Evolutionary conservation across 2,329 filamentous ascomycete genomes (phyloP), one percentile per base, ranked within the genome.

Genomic region (Fusarium beomiforme): DNA sequence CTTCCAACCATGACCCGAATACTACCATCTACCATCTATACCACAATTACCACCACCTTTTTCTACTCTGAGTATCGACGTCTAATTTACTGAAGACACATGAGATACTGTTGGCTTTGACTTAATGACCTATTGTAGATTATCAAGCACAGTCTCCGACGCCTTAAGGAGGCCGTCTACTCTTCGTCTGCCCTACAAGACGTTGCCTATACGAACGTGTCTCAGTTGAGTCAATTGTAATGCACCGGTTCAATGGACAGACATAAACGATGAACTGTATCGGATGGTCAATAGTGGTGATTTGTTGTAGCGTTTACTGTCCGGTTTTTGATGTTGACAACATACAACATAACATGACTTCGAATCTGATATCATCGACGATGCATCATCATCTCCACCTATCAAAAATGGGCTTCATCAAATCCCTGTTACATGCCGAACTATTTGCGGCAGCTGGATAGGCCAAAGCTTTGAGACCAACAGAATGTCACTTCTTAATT

Each of bases 361-460:
- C 11, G 14, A 41, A 39, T 41, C 46, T 42, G 23, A 46, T 51
- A 41, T 24, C 23, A 31, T 51, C n/a, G 37, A 24, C 24, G 39
- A 65, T 55, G 17, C 16, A 39, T 46, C 36, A 37, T 34, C 23
- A 57, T 39, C 24, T 21, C 33, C 36, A 34, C 46, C 34, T 31
- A 24, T 59, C 31, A 44, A 37, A 12, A n/a, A 17, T 24, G 29
- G 23, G 21, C 31, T 23, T 36, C 24, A 24, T 24, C 17, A 21
- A 51, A 58, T 43, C 34, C 42, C 31, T 56, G 43, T 44, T 29
- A 24, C 43, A 51, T 64, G 64, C 34, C 57, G 53, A 63, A 39
- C 44, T 53, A 58, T 65, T 64, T 61, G 49, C 50, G 34, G 39
- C 31, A 59, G 51, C 53, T 46, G 59, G 49, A 19, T 36, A 54